A percentile compares a stretch with the other conserved stretches of the same genome.
Evolutionary conservation across 202 grass and related monocot species (phyloP).

Genomic region (Tripidium arundinaceum): DNA sequence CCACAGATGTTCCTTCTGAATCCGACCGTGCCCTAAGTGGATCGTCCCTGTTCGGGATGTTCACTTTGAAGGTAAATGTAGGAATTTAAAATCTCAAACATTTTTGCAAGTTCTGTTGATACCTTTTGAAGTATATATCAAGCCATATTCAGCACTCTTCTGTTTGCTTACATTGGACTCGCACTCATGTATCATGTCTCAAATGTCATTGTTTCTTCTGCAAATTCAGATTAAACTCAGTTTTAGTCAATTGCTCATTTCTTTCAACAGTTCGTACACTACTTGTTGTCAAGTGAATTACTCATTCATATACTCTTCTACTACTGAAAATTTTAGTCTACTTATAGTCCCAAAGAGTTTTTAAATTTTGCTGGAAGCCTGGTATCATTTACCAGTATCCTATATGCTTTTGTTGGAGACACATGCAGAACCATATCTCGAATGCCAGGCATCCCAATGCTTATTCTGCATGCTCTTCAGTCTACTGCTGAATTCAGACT

Average conservation of each 20-base stretch:
- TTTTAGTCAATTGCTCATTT: neutral
- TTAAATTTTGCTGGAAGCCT: too few relatives aligned
- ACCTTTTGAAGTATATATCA: neutral
- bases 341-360: too few relatives aligned
- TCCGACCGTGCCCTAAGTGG: constrained; percentile 63
- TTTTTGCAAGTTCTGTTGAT: neutral
- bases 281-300: neutral
- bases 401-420: too few relatives aligned
- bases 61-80: constrained; percentile 61
- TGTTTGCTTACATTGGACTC: neutral
- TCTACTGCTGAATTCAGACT: constrained; percentile 2
- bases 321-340: too few relatives aligned
- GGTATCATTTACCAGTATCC: too few relatives aligned
- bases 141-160: neutral
- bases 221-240: neutral
- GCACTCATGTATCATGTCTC: neutral
- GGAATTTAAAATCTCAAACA: too few relatives aligned
- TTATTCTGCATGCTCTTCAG: neutral
- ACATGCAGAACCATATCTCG: neutral
- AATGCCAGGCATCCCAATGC: neutral
- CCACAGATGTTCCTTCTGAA: constrained; percentile 41
- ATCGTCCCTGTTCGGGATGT: constrained; percentile 92
- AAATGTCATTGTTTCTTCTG: neutral
- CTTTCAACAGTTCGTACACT: neutral
- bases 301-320: too few relatives aligned